phyloP scores from a whole-genome alignment of 2,329 filamentous ascomycete genomes.

The Tolypocladium guangdongense region DNA sequence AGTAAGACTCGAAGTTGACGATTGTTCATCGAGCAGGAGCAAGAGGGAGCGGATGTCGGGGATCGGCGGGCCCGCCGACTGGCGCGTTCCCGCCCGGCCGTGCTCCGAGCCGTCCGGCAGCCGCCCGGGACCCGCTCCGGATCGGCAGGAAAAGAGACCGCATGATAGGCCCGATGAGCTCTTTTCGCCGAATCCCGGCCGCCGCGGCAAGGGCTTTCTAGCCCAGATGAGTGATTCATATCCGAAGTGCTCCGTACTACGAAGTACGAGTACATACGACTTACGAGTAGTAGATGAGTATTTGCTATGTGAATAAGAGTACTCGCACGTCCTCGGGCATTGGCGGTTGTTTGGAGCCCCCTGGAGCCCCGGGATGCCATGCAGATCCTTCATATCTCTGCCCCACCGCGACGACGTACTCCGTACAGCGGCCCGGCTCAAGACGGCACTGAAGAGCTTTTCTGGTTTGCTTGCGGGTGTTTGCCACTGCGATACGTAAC shows the following conservation, averaged over 20 bases:
- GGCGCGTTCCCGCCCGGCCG: background rate
- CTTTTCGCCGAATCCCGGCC: background rate
- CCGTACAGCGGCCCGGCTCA: background rate
- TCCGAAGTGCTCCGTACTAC: no score
- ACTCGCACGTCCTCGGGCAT: no score
- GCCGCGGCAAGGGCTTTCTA: background rate
- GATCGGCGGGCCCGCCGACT: conserved; percentile 9
- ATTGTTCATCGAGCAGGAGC: background rate
- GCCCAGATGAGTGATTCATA: background rate
- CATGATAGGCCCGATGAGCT: background rate
- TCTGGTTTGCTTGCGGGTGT: background rate
- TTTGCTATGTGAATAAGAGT: no score
- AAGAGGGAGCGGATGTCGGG: conserved; percentile 11
- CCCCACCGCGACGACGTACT: no score
- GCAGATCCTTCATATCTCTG: no score
- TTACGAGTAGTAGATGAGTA: no score
- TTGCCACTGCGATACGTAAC: background rate
- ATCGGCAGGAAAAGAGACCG: background rate
- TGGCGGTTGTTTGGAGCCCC: background rate
- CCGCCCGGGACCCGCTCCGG: conserved; percentile 7
- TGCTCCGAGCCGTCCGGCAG: conserved; percentile 7
- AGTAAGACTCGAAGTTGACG: no score
- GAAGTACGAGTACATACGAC: background rate
- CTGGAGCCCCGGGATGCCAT: no score
- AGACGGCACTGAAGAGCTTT: background rate